Conservation (phyloP, 768 basidiomycete genomes). For the Naematelia encephala region DNA sequence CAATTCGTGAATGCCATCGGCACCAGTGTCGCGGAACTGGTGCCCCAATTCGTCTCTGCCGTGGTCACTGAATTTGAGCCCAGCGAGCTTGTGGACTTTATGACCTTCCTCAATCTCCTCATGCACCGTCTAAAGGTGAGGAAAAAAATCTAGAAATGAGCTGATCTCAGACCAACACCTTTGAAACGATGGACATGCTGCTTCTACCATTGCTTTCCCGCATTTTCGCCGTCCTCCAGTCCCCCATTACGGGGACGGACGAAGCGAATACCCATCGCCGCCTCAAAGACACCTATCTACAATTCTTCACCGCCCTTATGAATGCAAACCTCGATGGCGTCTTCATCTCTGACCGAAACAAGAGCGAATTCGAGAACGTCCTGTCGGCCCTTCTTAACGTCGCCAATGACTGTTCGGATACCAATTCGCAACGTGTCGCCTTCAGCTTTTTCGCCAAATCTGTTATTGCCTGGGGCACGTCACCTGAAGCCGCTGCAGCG, state of each 20-base stretch:
- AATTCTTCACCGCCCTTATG: conserved; percentile 75
- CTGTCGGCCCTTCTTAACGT: conserved; percentile 70
- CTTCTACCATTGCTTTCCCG: conserved; percentile 80
- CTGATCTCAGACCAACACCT: conserved; percentile 67
- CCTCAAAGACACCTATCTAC: conserved; percentile 84
- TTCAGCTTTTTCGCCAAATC: conserved; percentile 65
- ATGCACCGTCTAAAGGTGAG: conserved; percentile 85
- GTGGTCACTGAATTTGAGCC: conserved; percentile 90
- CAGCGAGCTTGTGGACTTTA: conserved; percentile 87
- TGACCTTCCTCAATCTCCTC: conserved; percentile 87
- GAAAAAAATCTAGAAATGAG: conserved; percentile 2
- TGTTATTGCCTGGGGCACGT: conserved; percentile 51
- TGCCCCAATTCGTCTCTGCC: conserved; percentile 82
- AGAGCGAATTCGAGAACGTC: conserved; percentile 62
- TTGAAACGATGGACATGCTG: conserved; percentile 82
- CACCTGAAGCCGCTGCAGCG: conserved; percentile 30
- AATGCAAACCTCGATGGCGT: conserved; percentile 74
- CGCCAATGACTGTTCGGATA: conserved; percentile 72
- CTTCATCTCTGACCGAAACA: conserved; percentile 84
- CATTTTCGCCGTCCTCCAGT: conserved; percentile 72
- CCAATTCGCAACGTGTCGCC: conserved; percentile 71
- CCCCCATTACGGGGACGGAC: conserved; percentile 79
- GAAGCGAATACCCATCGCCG: conserved; percentile 72
- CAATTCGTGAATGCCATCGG: conserved; percentile 88
- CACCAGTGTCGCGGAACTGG: conserved; percentile 75